Evolutionary conservation across 163 green algal species (phyloP).

Genomic region (Chlamydomonas reinhardtii): DNA sequence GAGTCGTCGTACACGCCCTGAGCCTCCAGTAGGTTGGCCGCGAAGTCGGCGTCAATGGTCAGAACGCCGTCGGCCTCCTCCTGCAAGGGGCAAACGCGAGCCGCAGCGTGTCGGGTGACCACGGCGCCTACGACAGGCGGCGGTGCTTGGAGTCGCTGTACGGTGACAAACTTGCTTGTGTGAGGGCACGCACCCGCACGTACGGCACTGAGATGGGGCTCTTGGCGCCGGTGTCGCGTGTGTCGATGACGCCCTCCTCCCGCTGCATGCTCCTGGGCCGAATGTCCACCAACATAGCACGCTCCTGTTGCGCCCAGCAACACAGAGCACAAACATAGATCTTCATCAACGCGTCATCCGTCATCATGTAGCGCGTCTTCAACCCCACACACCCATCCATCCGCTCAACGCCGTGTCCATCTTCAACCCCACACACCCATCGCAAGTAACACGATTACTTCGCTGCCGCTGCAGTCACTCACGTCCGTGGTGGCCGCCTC

Average conservation of each 20-base stretch:
- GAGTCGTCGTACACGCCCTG: constrained; percentile 2
- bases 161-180: too few species aligned
- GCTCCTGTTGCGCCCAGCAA: not conserved
- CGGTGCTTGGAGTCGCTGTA: too few species aligned
- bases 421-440: too few species aligned
- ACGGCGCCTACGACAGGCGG: too few species aligned
- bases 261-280: not conserved
- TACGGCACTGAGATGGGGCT: not conserved
- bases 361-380: too few species aligned
- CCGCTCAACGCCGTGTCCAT: too few species aligned
- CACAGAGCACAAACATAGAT: too few species aligned
- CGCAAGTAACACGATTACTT: too few species aligned
- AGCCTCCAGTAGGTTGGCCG: not conserved
- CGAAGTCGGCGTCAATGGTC: not conserved
- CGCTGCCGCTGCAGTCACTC: too few species aligned
- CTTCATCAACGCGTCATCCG: too few species aligned
- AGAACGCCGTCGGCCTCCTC: not conserved
- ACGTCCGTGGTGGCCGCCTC: too few species aligned
- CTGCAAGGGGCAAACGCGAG: not conserved
- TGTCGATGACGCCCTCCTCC: constrained; percentile 13
- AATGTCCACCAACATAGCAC: constrained; percentile 3
- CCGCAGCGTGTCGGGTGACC: not conserved
- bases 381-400: too few species aligned
- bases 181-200: not conserved
- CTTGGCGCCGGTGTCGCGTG: not conserved